These are phyloP conservation scores for Aspergillus sclerotioniger DNA, from an alignment of 495 filamentous ascomycete species.

Conservation along the genomic window DNA sequence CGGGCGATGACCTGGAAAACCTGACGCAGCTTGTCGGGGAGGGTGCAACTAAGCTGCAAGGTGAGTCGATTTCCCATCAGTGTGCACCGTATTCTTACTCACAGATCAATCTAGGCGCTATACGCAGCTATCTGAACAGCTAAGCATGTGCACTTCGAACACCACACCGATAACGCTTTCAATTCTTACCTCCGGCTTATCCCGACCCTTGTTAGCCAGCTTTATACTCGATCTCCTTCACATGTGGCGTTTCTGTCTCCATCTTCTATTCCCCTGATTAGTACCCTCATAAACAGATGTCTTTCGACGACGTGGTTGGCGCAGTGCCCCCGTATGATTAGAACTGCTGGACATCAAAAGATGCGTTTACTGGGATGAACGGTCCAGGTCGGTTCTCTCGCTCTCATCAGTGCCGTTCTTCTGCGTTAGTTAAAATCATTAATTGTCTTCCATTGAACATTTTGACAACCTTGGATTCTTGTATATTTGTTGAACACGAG, in stretches of 20 bases:
- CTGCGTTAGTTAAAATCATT: not conserved
- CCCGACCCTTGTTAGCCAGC: conserved; percentile 18
- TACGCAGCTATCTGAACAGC: conserved; percentile 77
- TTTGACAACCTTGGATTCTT: conserved; percentile 5
- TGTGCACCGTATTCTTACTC: conserved; percentile 1
- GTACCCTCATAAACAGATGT: conserved; percentile 9
- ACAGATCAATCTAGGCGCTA: conserved; percentile 51
- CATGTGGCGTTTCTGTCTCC: conserved; percentile 18
- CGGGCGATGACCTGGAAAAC: conserved; percentile 92
- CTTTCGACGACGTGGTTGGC: not conserved
- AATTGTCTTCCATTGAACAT: conserved; percentile 4
- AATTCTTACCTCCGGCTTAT: not conserved
- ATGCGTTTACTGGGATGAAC: not conserved
- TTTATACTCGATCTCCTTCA: conserved; percentile 11
- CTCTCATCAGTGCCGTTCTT: not conserved
- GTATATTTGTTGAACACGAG: conserved; percentile 11
- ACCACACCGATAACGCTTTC: conserved; percentile 12
- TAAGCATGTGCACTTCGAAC: conserved; percentile 30
- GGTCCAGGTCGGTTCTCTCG: conserved; percentile 1
- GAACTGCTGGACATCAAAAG: not conserved
- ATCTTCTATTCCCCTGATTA: conserved; percentile 10
- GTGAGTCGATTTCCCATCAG: conserved; percentile 31
- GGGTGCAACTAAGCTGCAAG: conserved; percentile 79
- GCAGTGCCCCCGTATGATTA: not conserved
- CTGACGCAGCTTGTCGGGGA: conserved; percentile 77